A percentile compares a stretch with the other conserved stretches of the same genome.
Conservation (phyloP, 2,329 filamentous ascomycete species). For the Botryotinia calthae region DNA sequence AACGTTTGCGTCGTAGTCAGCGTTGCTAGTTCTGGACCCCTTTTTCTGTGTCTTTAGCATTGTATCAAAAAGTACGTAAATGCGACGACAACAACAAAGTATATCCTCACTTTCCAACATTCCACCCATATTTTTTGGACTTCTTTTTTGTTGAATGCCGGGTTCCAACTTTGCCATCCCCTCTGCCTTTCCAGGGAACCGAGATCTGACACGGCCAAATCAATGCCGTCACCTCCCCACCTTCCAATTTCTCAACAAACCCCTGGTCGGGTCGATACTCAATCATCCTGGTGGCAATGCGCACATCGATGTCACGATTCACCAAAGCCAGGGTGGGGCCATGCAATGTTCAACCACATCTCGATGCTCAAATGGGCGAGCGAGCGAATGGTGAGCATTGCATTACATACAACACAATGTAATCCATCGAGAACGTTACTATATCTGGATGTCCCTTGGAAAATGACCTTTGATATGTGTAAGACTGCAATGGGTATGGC, state of each 20-base stretch:
- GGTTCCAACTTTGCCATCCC: neutral
- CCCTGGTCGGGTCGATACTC: neutral
- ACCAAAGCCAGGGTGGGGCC: neutral
- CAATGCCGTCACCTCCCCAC: conserved; percentile 1
- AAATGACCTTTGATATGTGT: neutral
- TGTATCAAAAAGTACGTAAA: neutral
- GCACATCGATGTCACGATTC: neutral
- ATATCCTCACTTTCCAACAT: conserved; percentile 8
- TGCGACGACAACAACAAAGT: neutral
- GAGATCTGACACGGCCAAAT: neutral
- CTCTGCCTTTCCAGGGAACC: neutral
- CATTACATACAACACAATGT: neutral
- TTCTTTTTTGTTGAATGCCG: neutral
- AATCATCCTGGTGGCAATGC: neutral
- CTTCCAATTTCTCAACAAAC: neutral
- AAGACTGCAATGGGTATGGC: neutral
- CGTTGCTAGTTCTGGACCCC: neutral
- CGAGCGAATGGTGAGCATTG: conserved; percentile 4
- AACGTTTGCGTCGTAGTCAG: neutral
- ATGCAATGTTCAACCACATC: neutral
- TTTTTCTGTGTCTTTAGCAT: neutral
- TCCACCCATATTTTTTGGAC: too few species aligned
- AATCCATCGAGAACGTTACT: neutral
- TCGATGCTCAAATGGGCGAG: neutral
- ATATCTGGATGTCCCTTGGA: neutral